Evolutionary conservation across 2,329 filamentous ascomycete genomes (phyloP), one percentile per base, ranked within the genome.

Genomic region (Daldinia sp.): DNA sequence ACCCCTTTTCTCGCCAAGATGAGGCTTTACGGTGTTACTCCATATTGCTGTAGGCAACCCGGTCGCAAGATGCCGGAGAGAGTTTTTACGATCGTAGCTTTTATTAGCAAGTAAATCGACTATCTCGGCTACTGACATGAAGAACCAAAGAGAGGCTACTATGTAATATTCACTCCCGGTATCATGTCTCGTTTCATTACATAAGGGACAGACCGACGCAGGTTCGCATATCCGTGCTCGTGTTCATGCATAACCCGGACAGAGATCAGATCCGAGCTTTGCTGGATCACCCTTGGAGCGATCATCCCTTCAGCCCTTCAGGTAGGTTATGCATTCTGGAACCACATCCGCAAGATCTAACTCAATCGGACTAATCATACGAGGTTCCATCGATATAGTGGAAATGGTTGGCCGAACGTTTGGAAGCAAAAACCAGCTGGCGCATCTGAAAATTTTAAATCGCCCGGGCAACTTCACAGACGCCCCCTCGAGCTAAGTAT

Each of bases 271-370:
- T 63, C 52, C 60, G 57, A 55, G 50, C 35, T 61, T 50, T 32
- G 21, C n/a, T 48, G 32, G 19, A 51, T 39, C 15, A 67, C 53
- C 65, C 65, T 45, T 65, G 62, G 23, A 53, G 65, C 59, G 65
- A 67, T 65, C 65, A 58, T 47, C 49, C 49, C 17, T 34, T 39
- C 45, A 51, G 52, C 51, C 50, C 10, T 45, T 35, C n/a, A 30
- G 23, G n/a, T 51, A 41, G 43, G 3, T 27, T 56, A 49, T 19
- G 52, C 50, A 58, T 50, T n/a, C 17, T 41, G 30, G 58, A 59
- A 51, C 37, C 37, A 53, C 45, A 54, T 41, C 43, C 56, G 48
- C 35, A n/a, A 63, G 56, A 60, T 63, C 64, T 63, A 49, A 49
- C 45, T 58, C 56, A 66, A 61, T 58, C 60, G 55, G 35, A 34